A percentile compares a stretch with the other conserved stretches of the same genome.
These are phyloP conservation scores for Blastomyces emzantsi DNA, from an alignment of 2,329 filamentous ascomycete species.

Conservation along the genomic window DNA sequence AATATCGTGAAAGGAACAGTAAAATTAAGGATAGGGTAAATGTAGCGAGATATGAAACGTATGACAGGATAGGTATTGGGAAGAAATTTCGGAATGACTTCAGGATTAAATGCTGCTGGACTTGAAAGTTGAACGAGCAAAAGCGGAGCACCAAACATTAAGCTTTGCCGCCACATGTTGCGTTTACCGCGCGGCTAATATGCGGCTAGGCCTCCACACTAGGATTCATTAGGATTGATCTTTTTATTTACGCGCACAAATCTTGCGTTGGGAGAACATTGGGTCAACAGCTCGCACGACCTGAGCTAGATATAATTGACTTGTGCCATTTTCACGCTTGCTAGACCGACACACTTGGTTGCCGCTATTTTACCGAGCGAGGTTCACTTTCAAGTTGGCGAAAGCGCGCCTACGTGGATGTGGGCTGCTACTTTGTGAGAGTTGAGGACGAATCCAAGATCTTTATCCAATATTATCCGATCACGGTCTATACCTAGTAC, in stretches of 20 bases:
- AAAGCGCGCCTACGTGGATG: neutral
- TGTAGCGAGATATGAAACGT: neutral
- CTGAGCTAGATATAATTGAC: neutral
- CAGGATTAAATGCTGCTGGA: slow-evolving; percentile 2
- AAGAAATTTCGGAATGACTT: slow-evolving; percentile 2
- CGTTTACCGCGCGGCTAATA: neutral
- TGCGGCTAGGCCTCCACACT: neutral
- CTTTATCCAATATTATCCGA: neutral
- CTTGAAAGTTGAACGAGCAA: neutral
- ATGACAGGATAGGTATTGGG: neutral
- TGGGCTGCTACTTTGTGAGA: neutral
- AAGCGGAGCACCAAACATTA: slow-evolving; percentile 8
- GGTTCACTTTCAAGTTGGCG: neutral
- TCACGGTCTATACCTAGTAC: neutral
- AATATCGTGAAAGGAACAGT: neutral
- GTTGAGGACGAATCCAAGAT: neutral
- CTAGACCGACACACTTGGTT: neutral
- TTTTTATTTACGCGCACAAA: neutral
- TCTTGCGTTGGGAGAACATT: neutral
- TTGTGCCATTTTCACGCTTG: neutral
- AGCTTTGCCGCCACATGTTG: slow-evolving; percentile 9
- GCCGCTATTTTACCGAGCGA: neutral
- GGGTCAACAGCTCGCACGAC: neutral
- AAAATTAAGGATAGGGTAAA: neutral
- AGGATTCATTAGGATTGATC: neutral